phyloP scores from a whole-genome alignment of 2,329 filamentous ascomycete genomes.

The Thelonectria blattea region DNA sequence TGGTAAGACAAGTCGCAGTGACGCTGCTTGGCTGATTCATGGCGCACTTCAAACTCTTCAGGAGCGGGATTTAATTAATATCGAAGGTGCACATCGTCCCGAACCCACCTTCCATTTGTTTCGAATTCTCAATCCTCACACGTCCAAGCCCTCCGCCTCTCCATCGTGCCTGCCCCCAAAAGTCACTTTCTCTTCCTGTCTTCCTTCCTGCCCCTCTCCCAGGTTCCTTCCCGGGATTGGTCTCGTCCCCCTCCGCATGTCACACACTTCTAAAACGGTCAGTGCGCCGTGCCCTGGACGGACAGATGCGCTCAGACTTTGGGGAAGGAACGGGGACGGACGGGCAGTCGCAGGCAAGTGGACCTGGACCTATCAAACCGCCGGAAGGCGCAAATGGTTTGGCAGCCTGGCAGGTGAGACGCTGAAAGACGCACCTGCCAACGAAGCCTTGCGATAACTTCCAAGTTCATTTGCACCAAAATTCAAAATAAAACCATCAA shows the following conservation, averaged over 20 bases:
- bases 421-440: neutral
- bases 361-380: conserved; percentile 15
- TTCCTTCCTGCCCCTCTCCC: neutral
- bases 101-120: neutral
- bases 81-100: neutral
- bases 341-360: conserved; percentile 13
- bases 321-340: conserved; percentile 9
- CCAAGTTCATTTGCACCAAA: neutral
- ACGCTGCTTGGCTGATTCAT: neutral
- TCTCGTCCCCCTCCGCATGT: neutral
- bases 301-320: conserved; percentile 10
- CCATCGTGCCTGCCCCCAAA: neutral
- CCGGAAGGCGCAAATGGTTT: neutral
- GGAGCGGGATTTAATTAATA: neutral
- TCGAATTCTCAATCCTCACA: neutral
- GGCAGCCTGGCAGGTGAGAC: neutral
- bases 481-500: neutral
- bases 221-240: neutral
- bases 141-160: neutral
- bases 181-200: neutral
- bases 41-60: neutral
- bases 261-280: conserved; percentile 18
- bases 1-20: neutral
- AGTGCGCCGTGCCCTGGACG: conserved; percentile 17
- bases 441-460: conserved; percentile 12